phyloP scores from a whole-genome alignment of 768 basidiomycete species.

The Podaxis sp. region DNA sequence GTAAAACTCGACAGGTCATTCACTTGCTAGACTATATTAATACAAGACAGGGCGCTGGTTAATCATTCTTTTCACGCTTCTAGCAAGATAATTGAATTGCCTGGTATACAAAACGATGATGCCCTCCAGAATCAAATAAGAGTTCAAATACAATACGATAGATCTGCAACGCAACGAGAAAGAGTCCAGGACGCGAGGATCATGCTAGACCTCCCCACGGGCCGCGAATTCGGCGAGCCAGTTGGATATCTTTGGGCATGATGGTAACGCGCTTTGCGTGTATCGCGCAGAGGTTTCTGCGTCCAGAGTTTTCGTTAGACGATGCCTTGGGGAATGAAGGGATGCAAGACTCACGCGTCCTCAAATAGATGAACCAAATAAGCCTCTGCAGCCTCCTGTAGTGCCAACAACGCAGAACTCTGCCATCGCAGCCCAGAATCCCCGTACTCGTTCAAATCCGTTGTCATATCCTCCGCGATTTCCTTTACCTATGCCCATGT shows the following conservation, averaged over 20 bases:
- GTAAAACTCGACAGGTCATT: not conserved
- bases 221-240: slow-evolving; percentile 93
- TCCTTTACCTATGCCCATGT: slow-evolving; percentile 75
- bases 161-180: slow-evolving; percentile 2
- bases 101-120: slow-evolving; percentile 14
- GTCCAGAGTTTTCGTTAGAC: slow-evolving; percentile 9
- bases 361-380: slow-evolving; percentile 96
- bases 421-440: slow-evolving; percentile 85
- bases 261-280: slow-evolving; percentile 98
- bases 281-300: slow-evolving; percentile 92
- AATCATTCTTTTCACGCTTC: not conserved
- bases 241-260: slow-evolving; percentile 96
- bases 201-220: slow-evolving; percentile 77
- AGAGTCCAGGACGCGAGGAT: slow-evolving; percentile 17
- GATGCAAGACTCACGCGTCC: slow-evolving; percentile 80
- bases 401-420: slow-evolving; percentile 86
- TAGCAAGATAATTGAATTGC: slow-evolving; percentile 13
- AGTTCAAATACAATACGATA: slow-evolving; percentile 12
- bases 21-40: not conserved
- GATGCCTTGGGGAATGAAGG: not conserved
- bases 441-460: slow-evolving; percentile 63
- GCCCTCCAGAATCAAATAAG: slow-evolving; percentile 1
- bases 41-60: slow-evolving; percentile 1
- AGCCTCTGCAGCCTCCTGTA: slow-evolving; percentile 97
- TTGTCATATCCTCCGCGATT: slow-evolving; percentile 88